Conservation (phyloP, 2,329 filamentous ascomycete species). For the Mycosphaerella arachidis region DNA sequence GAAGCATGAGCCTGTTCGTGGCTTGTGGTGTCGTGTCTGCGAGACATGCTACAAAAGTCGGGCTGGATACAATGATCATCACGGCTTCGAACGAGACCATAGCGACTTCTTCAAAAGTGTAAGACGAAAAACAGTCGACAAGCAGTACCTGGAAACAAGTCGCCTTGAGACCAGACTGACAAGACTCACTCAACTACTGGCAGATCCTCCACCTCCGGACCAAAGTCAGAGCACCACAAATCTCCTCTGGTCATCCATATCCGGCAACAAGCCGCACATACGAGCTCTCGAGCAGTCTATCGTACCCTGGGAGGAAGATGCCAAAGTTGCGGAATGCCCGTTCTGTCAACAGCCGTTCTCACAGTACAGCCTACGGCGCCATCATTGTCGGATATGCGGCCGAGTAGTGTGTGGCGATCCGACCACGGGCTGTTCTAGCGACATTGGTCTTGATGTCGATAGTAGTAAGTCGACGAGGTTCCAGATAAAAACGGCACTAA, state of each 20-base stretch:
- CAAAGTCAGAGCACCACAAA: constrained; percentile 46
- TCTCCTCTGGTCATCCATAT: constrained; percentile 57
- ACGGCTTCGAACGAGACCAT: constrained; percentile 64
- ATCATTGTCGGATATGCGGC: constrained; percentile 92
- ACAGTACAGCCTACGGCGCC: constrained; percentile 84
- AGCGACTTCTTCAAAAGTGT: constrained; percentile 65
- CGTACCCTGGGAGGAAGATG: constrained; percentile 92
- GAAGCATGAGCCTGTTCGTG: constrained; percentile 80
- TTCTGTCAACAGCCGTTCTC: constrained; percentile 97
- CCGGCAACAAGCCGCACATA: constrained; percentile 41
- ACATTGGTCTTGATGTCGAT: constrained; percentile 75
- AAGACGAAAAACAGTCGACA: constrained; percentile 75
- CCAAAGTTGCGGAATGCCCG: constrained; percentile 72
- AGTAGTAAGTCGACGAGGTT: constrained; percentile 45
- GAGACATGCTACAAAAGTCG: constrained; percentile 99
- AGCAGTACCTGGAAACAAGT: constrained; percentile 80
- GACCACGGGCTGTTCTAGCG: constrained; percentile 75
- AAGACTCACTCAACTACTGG: constrained; percentile 78
- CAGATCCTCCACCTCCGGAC: constrained; percentile 64
- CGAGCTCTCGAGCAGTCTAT: constrained; percentile 85
- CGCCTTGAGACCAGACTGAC: constrained; percentile 87
- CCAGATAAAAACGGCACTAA: constrained; percentile 25
- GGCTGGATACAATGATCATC: constrained; percentile 80
- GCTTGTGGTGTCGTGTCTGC: constrained; percentile 90
- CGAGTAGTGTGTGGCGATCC: constrained; percentile 88